phyloP scores from a whole-genome alignment of 2,329 filamentous ascomycete genomes.

The Penicillium verrucosum region DNA sequence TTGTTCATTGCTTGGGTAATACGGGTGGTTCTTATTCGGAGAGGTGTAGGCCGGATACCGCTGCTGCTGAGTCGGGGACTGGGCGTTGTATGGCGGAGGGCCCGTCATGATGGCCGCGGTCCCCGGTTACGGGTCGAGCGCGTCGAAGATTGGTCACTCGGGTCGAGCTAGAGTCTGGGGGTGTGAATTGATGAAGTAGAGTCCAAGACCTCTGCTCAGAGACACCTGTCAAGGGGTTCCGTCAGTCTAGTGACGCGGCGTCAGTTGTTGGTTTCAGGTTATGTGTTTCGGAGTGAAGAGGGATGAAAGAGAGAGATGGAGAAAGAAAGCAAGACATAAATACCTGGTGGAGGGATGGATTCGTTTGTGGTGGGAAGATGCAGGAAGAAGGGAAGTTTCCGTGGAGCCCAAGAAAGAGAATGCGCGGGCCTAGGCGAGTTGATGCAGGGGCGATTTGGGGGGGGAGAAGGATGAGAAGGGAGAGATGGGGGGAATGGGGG shows the following conservation, averaged over 20 bases:
- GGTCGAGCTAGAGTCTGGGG: background rate
- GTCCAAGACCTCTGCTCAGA: slow-evolving; percentile 16
- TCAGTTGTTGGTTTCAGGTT: slow-evolving; percentile 13
- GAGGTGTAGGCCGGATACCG: slow-evolving; percentile 44
- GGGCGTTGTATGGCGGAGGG: slow-evolving; percentile 45
- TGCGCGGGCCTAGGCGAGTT: slow-evolving; percentile 26
- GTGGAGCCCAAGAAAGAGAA: slow-evolving; percentile 28
- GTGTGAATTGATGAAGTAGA: slow-evolving; percentile 16
- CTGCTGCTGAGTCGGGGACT: slow-evolving; percentile 46
- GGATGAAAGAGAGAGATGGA: slow-evolving; percentile 5
- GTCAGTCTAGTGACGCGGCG: slow-evolving; percentile 19
- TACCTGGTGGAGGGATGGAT: slow-evolving; percentile 23
- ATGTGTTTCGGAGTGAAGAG: slow-evolving; percentile 5
- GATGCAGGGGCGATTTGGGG: slow-evolving; percentile 18
- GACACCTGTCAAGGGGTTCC: slow-evolving; percentile 20
- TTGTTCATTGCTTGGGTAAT: slow-evolving; percentile 43
- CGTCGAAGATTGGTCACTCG: slow-evolving; percentile 17
- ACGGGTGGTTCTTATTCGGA: slow-evolving; percentile 41
- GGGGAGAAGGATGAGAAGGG: slow-evolving; percentile 2
- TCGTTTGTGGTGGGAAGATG: slow-evolving; percentile 28
- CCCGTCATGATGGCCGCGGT: slow-evolving; percentile 42
- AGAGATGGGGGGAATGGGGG: background rate
- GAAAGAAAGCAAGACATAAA: slow-evolving; percentile 10
- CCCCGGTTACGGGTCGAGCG: slow-evolving; percentile 28
- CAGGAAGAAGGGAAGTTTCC: slow-evolving; percentile 25